Evolutionary conservation across 78 protist species (phyloP), one percentile per base, ranked within the genome.

Genomic region (Salpingoeca rosetta): DNA sequence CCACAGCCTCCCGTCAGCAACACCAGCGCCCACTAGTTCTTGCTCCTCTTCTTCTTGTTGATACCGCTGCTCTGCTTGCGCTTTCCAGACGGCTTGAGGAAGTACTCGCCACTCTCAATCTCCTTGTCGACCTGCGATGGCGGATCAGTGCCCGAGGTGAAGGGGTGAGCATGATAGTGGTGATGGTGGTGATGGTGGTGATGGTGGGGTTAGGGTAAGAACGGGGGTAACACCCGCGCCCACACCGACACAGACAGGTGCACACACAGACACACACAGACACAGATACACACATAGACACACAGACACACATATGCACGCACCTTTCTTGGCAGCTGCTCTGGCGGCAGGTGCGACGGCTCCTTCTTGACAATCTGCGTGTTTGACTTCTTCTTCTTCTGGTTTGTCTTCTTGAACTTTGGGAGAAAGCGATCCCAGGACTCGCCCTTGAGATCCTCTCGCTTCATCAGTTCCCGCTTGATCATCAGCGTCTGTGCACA

Each of bases 341-440:
- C 89, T 0, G 96, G 95, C 3, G 98, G 98, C 72, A 94, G 95
- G 2, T 94, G 93, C 0, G 97, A 91, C 76, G 93, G 87, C 56
- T 91, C 85, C 84, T 85, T 91, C 90, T 87, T 85, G 26, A 26
- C 17, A 0, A 0, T 17, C 84, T n/a, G n/a, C n/a, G n/a, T n/a
- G n/a, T 82, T 89, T 37, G 80, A 37, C 80, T 86, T 88, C 85
- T 80, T 56, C 79, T 27, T 82, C 84, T 93, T 40, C 31, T n/a
- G 37, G 75, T 88, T 88, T 38, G 84, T 80, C 93, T 91, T 92
- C 83, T 95, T 95, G 92, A 97, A 98, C 36, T 94, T 35, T 1
- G 99, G 99, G 24, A 98, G 74, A 92, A 93, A 98, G 36, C 93
- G 88, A 24, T 94, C 96, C 99, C 99, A 98, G 35, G 73, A 81